phyloP scores from a whole-genome alignment of 352 stramenopile species.

The Globisporangium cystogenes region DNA sequence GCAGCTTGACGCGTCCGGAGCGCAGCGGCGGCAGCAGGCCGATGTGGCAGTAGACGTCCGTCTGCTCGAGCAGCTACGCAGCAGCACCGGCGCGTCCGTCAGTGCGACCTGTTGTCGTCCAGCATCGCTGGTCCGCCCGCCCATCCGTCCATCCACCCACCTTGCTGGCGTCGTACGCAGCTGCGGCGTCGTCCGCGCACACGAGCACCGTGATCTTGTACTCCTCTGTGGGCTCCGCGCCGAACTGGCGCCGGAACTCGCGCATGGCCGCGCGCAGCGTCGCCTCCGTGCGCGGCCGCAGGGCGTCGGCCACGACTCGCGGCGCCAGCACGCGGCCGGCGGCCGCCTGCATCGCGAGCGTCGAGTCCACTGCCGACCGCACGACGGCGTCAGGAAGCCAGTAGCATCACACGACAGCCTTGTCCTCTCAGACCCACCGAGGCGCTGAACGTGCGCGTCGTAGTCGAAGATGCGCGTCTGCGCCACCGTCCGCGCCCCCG shows the following conservation, averaged over 20 bases:
- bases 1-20: constrained; percentile 58
- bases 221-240: constrained; percentile 42
- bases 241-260: constrained; percentile 41
- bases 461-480: constrained; percentile 78
- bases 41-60: constrained; percentile 71
- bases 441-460: constrained; percentile 66
- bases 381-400: background rate
- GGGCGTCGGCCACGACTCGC: constrained; percentile 28
- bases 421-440: constrained; percentile 58
- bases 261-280: constrained; percentile 69
- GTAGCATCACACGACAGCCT: too few species aligned
- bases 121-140: too few species aligned
- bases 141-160: background rate
- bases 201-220: constrained; percentile 85
- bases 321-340: constrained; percentile 11
- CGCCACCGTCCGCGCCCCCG: constrained; percentile 57
- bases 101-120: too few species aligned
- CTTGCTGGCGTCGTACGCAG: background rate
- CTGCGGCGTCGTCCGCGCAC: constrained; percentile 24
- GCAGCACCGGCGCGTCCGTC: too few species aligned
- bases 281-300: constrained; percentile 49
- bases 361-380: constrained; percentile 54
- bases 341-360: constrained; percentile 39
- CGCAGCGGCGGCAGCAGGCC: constrained; percentile 57
- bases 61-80: constrained; percentile 14